Percentiles rank a stretch among this genome's conserved stretches.
These are phyloP conservation scores for Prunus mira DNA, from an alignment of 306 rosid species.

Conservation along the genomic window DNA sequence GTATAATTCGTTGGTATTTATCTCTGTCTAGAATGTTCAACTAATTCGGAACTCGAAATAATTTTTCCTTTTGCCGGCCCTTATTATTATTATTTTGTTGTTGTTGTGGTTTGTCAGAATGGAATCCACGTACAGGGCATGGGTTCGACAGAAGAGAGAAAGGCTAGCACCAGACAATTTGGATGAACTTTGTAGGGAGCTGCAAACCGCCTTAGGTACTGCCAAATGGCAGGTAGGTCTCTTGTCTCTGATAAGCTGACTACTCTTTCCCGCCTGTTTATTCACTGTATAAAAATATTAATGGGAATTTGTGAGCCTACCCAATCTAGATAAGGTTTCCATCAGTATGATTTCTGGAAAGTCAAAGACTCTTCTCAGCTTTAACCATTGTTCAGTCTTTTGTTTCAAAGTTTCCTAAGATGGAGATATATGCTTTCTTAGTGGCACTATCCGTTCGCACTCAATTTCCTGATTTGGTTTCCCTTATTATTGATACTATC, in stretches of 20 bases:
- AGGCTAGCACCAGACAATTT: constrained; percentile 37
- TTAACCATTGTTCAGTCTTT: not conserved
- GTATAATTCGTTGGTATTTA: not conserved
- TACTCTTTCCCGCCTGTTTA: not conserved
- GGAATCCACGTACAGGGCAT: constrained; percentile 83
- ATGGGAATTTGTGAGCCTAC: not conserved
- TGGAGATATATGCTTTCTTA: not conserved
- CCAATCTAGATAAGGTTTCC: not conserved
- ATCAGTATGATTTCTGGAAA: not conserved
- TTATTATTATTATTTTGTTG: not conserved
- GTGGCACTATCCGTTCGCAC: not conserved
- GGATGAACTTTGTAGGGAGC: constrained; percentile 71
- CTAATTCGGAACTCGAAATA: constrained; percentile 9
- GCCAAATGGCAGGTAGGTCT: constrained; percentile 94
- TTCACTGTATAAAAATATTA: not conserved
- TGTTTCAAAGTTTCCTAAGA: not conserved
- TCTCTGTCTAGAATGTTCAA: not conserved
- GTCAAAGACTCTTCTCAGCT: not conserved
- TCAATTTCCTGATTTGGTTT: not conserved
- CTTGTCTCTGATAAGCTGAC: not conserved
- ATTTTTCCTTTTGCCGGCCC: not conserved
- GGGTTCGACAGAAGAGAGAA: constrained; percentile 75
- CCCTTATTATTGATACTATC: constrained; percentile 17
- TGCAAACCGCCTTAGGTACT: constrained; percentile 93
- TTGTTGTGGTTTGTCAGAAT: constrained; percentile 42